Evolutionary conservation across 495 filamentous ascomycete species (phyloP).

Genomic region (Neurospora tetrasperma): DNA sequence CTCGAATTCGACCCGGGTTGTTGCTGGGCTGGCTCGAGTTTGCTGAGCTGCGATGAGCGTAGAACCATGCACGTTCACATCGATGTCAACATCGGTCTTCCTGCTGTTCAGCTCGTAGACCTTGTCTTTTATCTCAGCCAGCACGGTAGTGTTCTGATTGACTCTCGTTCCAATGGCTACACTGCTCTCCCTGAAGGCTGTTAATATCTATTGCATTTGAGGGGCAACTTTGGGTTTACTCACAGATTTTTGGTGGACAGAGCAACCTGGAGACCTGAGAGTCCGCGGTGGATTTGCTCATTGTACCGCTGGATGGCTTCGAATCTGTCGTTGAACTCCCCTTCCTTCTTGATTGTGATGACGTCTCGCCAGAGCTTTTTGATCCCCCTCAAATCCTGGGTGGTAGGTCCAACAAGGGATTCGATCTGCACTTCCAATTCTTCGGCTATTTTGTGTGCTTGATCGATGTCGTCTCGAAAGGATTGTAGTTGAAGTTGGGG

Average conservation of each 20-base stretch:
- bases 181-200: neutral
- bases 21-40: neutral
- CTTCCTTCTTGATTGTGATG: neutral
- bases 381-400: neutral
- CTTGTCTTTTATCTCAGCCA: neutral
- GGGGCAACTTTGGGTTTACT: neutral
- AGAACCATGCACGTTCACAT: neutral
- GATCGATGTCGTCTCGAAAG: neutral
- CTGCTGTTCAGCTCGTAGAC: neutral
- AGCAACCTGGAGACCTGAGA: neutral
- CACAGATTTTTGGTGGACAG: neutral
- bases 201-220: neutral
- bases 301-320: neutral
- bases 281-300: neutral
- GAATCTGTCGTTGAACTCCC: neutral
- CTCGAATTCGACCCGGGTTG: neutral
- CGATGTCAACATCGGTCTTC: neutral
- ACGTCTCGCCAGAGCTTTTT: neutral
- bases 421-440: neutral
- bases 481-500: neutral
- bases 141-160: neutral
- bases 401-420: neutral
- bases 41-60: neutral
- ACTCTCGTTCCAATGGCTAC: neutral
- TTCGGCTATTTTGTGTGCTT: neutral